Conservation (phyloP, 768 basidiomycete species). For the Rhodotorula toruloides region DNA sequence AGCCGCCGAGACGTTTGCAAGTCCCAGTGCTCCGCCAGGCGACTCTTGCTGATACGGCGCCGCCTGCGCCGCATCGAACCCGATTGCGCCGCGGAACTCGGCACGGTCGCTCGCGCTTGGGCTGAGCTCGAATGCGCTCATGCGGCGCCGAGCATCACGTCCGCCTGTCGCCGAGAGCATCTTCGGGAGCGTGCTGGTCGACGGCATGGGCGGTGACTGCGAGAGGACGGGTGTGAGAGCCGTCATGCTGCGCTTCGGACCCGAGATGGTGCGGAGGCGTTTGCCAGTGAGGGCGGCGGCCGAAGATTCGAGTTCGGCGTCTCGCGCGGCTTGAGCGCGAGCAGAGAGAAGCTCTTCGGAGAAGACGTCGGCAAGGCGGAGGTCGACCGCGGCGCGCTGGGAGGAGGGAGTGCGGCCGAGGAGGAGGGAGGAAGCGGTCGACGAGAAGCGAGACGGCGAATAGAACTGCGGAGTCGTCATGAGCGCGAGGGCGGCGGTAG, state of each 20-base stretch:
- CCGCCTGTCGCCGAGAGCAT: not conserved
- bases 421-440: constrained; percentile 28
- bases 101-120: constrained; percentile 1
- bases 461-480: not conserved
- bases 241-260: constrained; percentile 25
- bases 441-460: constrained; percentile 39
- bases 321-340: constrained; percentile 46
- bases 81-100: constrained; percentile 13
- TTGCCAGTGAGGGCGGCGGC: too few species aligned
- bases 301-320: not conserved
- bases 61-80: constrained; percentile 4
- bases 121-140: constrained; percentile 20
- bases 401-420: constrained; percentile 60
- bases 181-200: not conserved
- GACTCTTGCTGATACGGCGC: constrained; percentile 1
- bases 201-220: not conserved
- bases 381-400: constrained; percentile 67
- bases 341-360: constrained; percentile 67
- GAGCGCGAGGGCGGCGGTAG: not conserved
- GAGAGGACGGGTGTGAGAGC: not conserved
- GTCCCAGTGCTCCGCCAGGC: not conserved
- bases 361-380: constrained; percentile 71
- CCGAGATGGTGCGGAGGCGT: constrained; percentile 15
- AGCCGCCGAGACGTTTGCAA: not conserved
- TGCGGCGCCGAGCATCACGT: constrained; percentile 16